Percentiles rank a stretch among this genome's conserved stretches.
Evolutionary conservation across 495 filamentous ascomycete species (phyloP).

Genomic region (Penicillium waksmanii): DNA sequence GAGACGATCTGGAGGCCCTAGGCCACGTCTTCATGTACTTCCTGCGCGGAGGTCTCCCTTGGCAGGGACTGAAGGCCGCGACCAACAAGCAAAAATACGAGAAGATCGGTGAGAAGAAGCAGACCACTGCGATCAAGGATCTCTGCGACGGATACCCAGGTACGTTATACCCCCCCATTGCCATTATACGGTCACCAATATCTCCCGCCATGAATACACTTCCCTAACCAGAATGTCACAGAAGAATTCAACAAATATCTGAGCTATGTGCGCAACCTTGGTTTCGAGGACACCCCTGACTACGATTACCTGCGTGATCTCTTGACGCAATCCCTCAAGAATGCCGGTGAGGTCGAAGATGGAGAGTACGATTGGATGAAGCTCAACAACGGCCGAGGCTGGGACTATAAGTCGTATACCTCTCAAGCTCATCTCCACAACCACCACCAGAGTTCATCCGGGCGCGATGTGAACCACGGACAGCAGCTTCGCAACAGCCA

Average conservation of each 20-base stretch:
- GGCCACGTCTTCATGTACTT: constrained; percentile 99
- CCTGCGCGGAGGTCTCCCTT: constrained; percentile 90
- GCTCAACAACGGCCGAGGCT: constrained; percentile 90
- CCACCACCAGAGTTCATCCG: constrained; percentile 75
- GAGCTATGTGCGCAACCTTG: constrained; percentile 94
- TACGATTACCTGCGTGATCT: constrained; percentile 98
- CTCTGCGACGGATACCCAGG: constrained; percentile 93
- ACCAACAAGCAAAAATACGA: constrained; percentile 99
- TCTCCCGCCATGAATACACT: not conserved
- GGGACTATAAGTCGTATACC: constrained; percentile 90
- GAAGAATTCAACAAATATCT: constrained; percentile 98
- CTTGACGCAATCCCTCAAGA: constrained; percentile 95
- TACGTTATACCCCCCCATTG: constrained; percentile 34
- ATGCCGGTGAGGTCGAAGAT: constrained; percentile 92
- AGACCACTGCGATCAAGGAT: constrained; percentile 95
- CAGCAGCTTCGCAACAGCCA: constrained; percentile 62
- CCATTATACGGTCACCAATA: constrained; percentile 10
- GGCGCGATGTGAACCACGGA: constrained; percentile 70
- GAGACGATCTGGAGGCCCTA: constrained; percentile 94
- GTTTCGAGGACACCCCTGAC: constrained; percentile 98
- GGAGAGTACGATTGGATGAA: constrained; percentile 99
- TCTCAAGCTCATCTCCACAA: constrained; percentile 75
- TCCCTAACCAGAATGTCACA: constrained; percentile 24
- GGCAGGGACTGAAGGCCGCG: constrained; percentile 98
- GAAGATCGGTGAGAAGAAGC: constrained; percentile 99